A percentile compares a stretch with the other conserved stretches of the same genome.
Evolutionary conservation across 108 stramenopile genomes (phyloP).

Genomic region (Nitzschia sp.): DNA sequence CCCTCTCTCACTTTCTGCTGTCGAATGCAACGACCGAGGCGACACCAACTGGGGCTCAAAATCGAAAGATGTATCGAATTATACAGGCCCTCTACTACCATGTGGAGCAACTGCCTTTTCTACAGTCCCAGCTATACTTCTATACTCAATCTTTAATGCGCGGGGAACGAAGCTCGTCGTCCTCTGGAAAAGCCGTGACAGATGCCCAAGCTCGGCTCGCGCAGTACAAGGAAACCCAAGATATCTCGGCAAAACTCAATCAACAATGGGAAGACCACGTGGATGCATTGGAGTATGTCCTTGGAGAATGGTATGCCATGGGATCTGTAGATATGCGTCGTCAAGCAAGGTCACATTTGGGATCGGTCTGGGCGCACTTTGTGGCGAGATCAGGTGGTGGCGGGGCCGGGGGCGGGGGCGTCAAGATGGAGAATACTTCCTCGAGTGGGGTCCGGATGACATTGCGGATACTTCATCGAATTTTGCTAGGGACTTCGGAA

Average conservation of each 20-base stretch:
- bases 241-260: slow-evolving; percentile 29
- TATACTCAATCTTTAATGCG: slow-evolving; percentile 39
- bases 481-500: slow-evolving; percentile 44
- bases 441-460: slow-evolving; percentile 61
- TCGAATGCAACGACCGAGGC: slow-evolving; percentile 6
- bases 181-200: slow-evolving; percentile 4
- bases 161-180: neutral
- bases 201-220: slow-evolving; percentile 30
- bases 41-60: neutral
- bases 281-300: slow-evolving; percentile 31
- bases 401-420: slow-evolving; percentile 13
- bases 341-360: slow-evolving; percentile 31
- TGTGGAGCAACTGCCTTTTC: slow-evolving; percentile 37
- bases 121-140: slow-evolving; percentile 41
- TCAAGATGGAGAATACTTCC: slow-evolving; percentile 62
- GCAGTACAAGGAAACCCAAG: slow-evolving; percentile 30
- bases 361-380: slow-evolving; percentile 40
- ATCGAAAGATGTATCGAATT: slow-evolving; percentile 18
- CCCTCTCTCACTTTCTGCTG: slow-evolving; percentile 19
- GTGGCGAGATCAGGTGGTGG: slow-evolving; percentile 19
- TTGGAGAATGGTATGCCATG: slow-evolving; percentile 33
- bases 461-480: slow-evolving; percentile 51
- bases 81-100: slow-evolving; percentile 43
- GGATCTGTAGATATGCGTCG: slow-evolving; percentile 25
- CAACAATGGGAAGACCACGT: slow-evolving; percentile 46